Percentiles rank a stretch among this genome's conserved stretches.
phyloP scores from a whole-genome alignment of 768 basidiomycete species.

The Dioszegia hungarica region DNA sequence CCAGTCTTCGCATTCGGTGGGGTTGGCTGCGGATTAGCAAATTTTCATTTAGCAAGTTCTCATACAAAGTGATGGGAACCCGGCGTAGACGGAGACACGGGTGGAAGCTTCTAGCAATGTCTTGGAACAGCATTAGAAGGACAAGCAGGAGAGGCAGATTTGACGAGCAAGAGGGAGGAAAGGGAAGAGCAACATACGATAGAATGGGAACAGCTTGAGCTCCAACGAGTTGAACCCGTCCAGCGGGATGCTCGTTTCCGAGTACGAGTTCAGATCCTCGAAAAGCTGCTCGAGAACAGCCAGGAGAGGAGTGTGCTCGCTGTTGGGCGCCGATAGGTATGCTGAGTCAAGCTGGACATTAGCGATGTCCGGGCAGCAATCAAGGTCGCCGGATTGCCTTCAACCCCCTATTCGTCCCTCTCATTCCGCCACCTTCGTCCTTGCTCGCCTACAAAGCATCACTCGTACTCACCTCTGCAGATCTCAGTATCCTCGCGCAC shows the following conservation, averaged over 20 bases:
- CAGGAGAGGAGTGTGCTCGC: slow-evolving; percentile 61
- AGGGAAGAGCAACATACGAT: too few relatives aligned
- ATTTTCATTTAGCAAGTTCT: too few relatives aligned
- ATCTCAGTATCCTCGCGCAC: slow-evolving; percentile 77
- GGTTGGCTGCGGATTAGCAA: slow-evolving; percentile 62
- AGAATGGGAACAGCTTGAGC: slow-evolving; percentile 91
- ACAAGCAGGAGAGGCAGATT: too few relatives aligned
- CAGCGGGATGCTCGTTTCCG: slow-evolving; percentile 84
- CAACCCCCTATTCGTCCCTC: too few relatives aligned
- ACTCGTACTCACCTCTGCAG: slow-evolving; percentile 69
- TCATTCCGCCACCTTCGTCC: neutral
- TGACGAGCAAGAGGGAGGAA: too few relatives aligned
- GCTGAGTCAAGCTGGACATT: slow-evolving; percentile 69
- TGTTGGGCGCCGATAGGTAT: slow-evolving; percentile 72
- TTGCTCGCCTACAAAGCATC: neutral
- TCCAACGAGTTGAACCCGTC: slow-evolving; percentile 92
- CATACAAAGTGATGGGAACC: neutral
- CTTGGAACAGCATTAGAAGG: too few relatives aligned
- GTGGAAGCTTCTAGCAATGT: too few relatives aligned
- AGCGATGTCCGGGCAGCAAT: too few relatives aligned
- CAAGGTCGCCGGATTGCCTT: too few relatives aligned
- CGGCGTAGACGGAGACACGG: too few relatives aligned
- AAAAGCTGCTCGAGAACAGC: slow-evolving; percentile 92
- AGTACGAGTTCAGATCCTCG: slow-evolving; percentile 95
- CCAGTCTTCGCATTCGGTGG: slow-evolving; percentile 85